These are phyloP conservation scores for Yamadazyma pseudoaaseri DNA, from an alignment of 1,139 yeast species.

Conservation along the genomic window DNA sequence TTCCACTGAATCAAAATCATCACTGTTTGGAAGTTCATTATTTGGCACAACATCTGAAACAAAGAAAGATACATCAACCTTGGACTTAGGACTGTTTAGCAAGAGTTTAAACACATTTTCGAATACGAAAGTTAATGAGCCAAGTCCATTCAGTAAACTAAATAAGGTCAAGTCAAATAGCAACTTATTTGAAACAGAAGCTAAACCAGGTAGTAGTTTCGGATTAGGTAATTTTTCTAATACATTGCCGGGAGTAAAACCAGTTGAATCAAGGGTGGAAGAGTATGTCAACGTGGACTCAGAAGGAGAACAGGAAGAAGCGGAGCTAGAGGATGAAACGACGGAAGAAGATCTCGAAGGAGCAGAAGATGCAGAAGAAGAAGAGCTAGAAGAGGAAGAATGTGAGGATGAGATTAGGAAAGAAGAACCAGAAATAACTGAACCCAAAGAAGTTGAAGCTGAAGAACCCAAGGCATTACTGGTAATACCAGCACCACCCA, in stretches of 20 bases:
- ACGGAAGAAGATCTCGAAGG: conserved; percentile 8
- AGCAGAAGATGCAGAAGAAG: conserved; percentile 2
- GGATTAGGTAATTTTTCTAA: no score
- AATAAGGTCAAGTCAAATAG: no score
- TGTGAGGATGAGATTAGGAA: neutral
- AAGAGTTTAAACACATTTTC: conserved; percentile 1
- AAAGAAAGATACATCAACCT: neutral
- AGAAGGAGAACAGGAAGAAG: conserved; percentile 5
- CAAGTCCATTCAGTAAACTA: conserved; percentile 13
- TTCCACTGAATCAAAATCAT: no score
- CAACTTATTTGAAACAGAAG: neutral
- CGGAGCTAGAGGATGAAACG: conserved; percentile 5
- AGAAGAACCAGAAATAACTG: conserved; percentile 1
- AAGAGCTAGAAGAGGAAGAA: conserved; percentile 2
- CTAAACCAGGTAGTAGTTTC: conserved; percentile 2
- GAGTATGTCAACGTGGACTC: conserved; percentile 7
- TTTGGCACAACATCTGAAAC: no score
- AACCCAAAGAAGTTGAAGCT: neutral
- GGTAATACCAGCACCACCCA: no score
- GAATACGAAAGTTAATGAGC: conserved; percentile 2
- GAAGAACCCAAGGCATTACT: no score
- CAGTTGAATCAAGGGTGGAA: conserved; percentile 5
- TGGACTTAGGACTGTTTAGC: conserved; percentile 4
- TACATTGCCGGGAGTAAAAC: no score
- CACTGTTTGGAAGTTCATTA: no score